Percentiles rank a stretch among this genome's conserved stretches.
Conservation (phyloP, 2,329 filamentous ascomycete species). For the Cladorrhinum sp. region DNA sequence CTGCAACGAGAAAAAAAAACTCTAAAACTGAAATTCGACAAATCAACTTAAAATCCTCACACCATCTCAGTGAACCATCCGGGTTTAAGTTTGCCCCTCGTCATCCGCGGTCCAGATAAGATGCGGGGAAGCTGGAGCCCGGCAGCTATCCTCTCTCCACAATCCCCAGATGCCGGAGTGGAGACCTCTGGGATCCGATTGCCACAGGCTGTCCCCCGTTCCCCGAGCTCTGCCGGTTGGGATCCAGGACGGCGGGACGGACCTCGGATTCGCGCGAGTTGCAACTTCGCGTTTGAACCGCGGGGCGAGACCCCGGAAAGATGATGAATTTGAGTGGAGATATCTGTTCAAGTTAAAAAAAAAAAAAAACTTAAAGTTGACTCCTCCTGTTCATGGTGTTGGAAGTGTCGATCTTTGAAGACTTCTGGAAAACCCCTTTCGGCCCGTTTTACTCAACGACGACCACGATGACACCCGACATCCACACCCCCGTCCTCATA, state of each 20-base stretch:
- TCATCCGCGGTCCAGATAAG: not conserved
- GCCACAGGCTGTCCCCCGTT: not conserved
- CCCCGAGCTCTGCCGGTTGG: not conserved
- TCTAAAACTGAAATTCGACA: no score
- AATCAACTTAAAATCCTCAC: not conserved
- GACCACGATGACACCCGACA: conserved; percentile 11
- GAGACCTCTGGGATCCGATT: not conserved
- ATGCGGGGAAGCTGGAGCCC: not conserved
- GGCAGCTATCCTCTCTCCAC: not conserved
- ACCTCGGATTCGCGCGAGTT: not conserved
- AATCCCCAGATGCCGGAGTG: not conserved
- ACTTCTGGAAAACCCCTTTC: no score
- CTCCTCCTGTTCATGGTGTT: no score
- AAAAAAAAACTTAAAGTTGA: no score
- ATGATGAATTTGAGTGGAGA: no score
- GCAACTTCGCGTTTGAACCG: not conserved
- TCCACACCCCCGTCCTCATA: conserved; percentile 53
- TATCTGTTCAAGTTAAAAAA: no score
- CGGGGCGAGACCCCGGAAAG: no score
- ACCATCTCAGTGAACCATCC: not conserved
- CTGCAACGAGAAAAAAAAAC: no score
- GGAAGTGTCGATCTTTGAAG: no score
- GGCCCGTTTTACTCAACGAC: not conserved
- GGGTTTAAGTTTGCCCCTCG: not conserved
- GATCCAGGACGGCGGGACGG: not conserved